A percentile compares a stretch with the other conserved stretches of the same genome.
phyloP scores from a whole-genome alignment of 129 eudicot species.

The Arctium lappa region DNA sequence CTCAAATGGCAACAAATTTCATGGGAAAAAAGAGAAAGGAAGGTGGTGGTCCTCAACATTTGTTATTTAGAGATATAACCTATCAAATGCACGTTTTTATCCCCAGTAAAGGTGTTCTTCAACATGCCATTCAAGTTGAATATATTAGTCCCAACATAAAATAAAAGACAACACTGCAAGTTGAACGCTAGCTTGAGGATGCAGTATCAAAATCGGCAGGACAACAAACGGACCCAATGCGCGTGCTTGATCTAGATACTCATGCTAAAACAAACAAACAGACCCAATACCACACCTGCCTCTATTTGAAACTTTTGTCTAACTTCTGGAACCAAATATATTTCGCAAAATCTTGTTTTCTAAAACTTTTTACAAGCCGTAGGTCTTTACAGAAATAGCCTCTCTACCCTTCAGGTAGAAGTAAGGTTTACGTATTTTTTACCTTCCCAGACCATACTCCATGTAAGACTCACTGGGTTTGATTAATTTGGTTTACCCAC shows the following conservation, averaged over 20 bases:
- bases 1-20: neutral
- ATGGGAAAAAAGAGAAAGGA: neutral
- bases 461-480: neutral
- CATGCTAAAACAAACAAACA: neutral
- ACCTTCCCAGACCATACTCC: neutral
- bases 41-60: neutral
- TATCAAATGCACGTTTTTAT: neutral
- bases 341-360: neutral
- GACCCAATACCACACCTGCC: neutral
- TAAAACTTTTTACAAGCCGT: neutral
- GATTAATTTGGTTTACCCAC: neutral
- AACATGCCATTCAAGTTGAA: conserved; percentile 10
- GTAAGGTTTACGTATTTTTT: neutral
- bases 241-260: neutral
- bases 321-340: neutral
- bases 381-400: neutral
- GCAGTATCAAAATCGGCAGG: neutral
- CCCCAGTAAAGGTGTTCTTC: neutral
- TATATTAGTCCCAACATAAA: conserved; percentile 1
- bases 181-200: neutral
- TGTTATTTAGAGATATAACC: neutral
- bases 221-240: neutral
- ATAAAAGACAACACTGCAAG: neutral
- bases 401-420: neutral
- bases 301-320: neutral